Base-by-base conservation (phyloP, 352 stramenopile species). In the Globisporangium cylindrosporum region DNA sequence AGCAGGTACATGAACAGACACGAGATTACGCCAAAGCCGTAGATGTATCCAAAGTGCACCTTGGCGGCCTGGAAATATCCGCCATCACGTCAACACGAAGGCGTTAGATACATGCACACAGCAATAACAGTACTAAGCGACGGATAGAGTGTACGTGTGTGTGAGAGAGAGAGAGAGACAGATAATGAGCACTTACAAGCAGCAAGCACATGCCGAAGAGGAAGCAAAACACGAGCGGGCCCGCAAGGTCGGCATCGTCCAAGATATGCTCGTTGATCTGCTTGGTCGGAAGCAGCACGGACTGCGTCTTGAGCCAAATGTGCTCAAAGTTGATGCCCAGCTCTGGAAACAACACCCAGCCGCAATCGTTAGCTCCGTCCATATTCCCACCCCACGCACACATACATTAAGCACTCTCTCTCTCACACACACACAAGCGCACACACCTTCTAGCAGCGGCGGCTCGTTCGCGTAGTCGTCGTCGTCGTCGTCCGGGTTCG, bases 11-110 rank as follows among this genome's bases (percentile, higher is more conserved):
- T 96, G 68, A 93, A 92, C 22, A 99, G 59, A 74, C 95, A 99
- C 55, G 97, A 98, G 67, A 98, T 91, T n/a, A 99, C 74, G 29
- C 97, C 95, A 77, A 99, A 99, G 54, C 96, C 96, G 79, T 99
- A 99, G 67, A 99, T 99, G 78, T 99, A 99, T 41, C 97, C 97
- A 74, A 99, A 99, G 68, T 99, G 95, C 62, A 99, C 79, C 77
- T 99, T 99, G 48, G 86, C 91, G 48, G 80, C 81, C 86, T 94
- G 55, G 6, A 34, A 64, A 29, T 22, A 55, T 22, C 56, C 46
- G 9, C 2, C 15, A 64, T 2, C 51, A 5, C 10, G 24, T 67
- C 10, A 71, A 71, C 46, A 64, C 54, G 14, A 59, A 59, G 12
- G 59, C 22, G 20, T 57, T 41, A 66, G 64, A 61, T 63, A 25